phyloP scores from a whole-genome alignment of 257 asterid species.

The Nicotiana otophora region DNA sequence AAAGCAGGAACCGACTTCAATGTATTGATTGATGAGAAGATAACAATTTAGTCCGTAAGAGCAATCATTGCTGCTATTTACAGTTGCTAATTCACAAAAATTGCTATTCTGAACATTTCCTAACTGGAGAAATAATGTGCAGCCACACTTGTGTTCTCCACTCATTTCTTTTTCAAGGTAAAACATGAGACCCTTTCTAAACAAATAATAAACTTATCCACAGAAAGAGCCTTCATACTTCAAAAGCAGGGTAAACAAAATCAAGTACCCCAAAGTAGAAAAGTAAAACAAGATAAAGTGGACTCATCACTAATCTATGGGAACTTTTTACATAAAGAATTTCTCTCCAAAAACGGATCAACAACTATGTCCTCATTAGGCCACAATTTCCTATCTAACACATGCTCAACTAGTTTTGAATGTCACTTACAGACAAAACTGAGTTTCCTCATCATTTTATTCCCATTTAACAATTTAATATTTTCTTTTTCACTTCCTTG shows the following conservation, averaged over 20 bases:
- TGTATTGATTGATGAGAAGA: neutral
- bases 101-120: neutral
- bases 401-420: neutral
- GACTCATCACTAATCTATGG: neutral
- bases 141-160: neutral
- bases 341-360: neutral
- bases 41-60: neutral
- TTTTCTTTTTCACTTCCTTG: neutral
- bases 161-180: neutral
- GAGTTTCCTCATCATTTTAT: neutral
- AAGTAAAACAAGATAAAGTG: neutral
- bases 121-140: neutral
- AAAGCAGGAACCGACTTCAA: neutral
- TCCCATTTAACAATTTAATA: neutral
- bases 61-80: neutral
- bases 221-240: neutral
- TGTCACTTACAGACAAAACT: neutral
- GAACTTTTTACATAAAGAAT: neutral
- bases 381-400: neutral
- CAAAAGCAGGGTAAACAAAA: neutral
- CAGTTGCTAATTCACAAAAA: neutral
- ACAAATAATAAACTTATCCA: neutral
- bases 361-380: neutral
- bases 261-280: neutral
- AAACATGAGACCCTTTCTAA: neutral